Conservation (phyloP, 176 grass and related monocot genomes). For the Avena sativa region DNA sequence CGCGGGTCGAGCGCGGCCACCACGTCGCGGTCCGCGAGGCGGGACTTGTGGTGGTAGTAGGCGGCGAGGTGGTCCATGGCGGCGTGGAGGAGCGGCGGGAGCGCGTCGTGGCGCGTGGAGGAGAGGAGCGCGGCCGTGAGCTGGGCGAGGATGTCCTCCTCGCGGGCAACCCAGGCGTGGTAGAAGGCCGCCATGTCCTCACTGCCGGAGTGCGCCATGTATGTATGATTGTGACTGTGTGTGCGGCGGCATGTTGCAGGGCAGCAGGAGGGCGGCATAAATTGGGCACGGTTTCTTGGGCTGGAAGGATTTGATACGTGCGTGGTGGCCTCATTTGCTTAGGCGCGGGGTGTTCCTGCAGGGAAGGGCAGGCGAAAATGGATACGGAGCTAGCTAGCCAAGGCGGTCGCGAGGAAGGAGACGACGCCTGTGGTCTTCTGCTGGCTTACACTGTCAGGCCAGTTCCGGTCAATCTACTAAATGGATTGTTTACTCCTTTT, state of each 20-base stretch:
- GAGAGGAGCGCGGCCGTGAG: slow-evolving; percentile 47
- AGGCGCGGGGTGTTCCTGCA: neutral
- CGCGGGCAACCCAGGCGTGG: slow-evolving; percentile 52
- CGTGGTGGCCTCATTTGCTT: slow-evolving; percentile 14
- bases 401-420: slow-evolving; percentile 24
- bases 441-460: neutral
- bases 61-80: slow-evolving; percentile 50
- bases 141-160: slow-evolving; percentile 56
- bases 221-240: too few relatives aligned
- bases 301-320: slow-evolving; percentile 35
- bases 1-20: slow-evolving; percentile 56
- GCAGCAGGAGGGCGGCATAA: slow-evolving; percentile 5
- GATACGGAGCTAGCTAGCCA: neutral
- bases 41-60: slow-evolving; percentile 66
- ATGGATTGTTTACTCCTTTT: neutral
- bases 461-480: neutral
- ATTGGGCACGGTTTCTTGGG: slow-evolving; percentile 43
- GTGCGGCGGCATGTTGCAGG: slow-evolving; percentile 14
- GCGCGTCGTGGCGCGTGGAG: neutral
- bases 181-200: slow-evolving; percentile 65
- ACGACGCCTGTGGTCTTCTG: neutral
- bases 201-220: neutral
- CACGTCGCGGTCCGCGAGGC: slow-evolving; percentile 60
- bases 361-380: neutral
- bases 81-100: slow-evolving; percentile 41